A percentile compares a stretch with the other conserved stretches of the same genome.
Conservation (phyloP, 1,139 yeast genomes). For the Arxiozyma slooffiae region DNA sequence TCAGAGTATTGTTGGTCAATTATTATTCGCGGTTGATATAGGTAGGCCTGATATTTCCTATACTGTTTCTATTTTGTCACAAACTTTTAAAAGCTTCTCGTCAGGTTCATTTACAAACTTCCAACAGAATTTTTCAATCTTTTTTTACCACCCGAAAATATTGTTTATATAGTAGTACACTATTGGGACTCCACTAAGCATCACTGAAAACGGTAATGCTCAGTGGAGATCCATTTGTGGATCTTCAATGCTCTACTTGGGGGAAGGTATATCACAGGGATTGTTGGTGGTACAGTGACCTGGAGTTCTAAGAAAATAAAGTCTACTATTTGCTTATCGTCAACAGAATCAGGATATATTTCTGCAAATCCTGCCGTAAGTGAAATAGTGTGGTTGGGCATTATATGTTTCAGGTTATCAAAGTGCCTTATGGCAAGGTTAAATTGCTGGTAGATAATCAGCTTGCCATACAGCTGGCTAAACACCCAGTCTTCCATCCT, state of each 20-base stretch:
- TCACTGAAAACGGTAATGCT: neutral
- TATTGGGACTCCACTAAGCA: too few relatives aligned
- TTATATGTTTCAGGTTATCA: constrained; percentile 4
- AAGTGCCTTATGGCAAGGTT: neutral
- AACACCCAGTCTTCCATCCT: constrained; percentile 8
- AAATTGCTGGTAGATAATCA: constrained; percentile 7
- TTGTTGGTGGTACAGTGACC: constrained; percentile 12
- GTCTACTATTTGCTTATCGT: constrained; percentile 11
- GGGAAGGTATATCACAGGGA: constrained; percentile 11
- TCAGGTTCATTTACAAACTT: constrained; percentile 7
- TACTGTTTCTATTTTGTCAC: constrained; percentile 7
- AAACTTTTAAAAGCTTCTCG: constrained; percentile 5
- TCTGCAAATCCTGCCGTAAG: constrained; percentile 12
- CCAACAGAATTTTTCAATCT: constrained; percentile 6
- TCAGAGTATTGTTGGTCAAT: constrained; percentile 5
- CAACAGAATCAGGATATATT: constrained; percentile 18
- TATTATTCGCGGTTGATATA: constrained; percentile 5
- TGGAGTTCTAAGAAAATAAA: constrained; percentile 16
- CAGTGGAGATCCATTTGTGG: constrained; percentile 8
- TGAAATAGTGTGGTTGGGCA: constrained; percentile 13
- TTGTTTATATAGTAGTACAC: neutral
- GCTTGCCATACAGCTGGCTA: constrained; percentile 9
- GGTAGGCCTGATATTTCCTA: constrained; percentile 11
- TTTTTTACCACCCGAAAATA: constrained; percentile 4
- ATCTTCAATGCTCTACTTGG: constrained; percentile 8